These are phyloP conservation scores for Erodium moschatum DNA, from an alignment of 441 rosid species.

Conservation along the genomic window DNA sequence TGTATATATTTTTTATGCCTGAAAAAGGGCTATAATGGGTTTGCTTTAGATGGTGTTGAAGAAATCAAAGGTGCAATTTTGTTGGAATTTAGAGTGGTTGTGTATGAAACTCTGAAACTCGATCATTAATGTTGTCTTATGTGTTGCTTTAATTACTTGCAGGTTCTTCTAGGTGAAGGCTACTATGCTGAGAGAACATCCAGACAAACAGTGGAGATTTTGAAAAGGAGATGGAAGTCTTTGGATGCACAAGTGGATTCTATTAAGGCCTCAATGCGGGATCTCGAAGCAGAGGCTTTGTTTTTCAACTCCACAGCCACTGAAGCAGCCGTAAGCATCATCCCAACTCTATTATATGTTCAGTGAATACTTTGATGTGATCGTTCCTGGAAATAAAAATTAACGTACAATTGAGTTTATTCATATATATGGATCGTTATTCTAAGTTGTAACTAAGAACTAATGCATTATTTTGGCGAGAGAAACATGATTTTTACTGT, in stretches of 20 bases:
- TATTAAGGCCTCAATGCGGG: conserved; percentile 54
- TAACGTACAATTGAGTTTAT: neutral
- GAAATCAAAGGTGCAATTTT: no score
- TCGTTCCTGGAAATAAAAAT: neutral
- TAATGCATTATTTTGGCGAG: neutral
- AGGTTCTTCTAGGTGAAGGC: conserved; percentile 82
- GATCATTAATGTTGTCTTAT: neutral
- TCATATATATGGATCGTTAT: no score
- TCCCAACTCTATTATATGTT: neutral
- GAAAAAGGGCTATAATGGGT: no score
- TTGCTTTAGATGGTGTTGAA: no score
- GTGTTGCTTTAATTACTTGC: neutral
- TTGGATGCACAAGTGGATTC: conserved; percentile 53
- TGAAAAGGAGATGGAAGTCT: conserved; percentile 66
- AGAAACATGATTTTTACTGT: neutral
- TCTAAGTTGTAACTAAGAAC: neutral
- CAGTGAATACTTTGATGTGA: neutral
- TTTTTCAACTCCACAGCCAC: conserved; percentile 67
- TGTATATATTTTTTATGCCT: no score
- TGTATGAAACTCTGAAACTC: neutral
- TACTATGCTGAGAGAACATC: conserved; percentile 63
- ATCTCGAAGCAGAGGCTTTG: conserved; percentile 66
- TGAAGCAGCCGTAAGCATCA: conserved; percentile 51
- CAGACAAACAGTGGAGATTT: conserved; percentile 67
- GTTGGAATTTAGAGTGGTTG: neutral